Percentiles rank a stretch among this genome's conserved stretches.
phyloP scores from a whole-genome alignment of 2,329 filamentous ascomycete genomes.

The Ustulina deusta region DNA sequence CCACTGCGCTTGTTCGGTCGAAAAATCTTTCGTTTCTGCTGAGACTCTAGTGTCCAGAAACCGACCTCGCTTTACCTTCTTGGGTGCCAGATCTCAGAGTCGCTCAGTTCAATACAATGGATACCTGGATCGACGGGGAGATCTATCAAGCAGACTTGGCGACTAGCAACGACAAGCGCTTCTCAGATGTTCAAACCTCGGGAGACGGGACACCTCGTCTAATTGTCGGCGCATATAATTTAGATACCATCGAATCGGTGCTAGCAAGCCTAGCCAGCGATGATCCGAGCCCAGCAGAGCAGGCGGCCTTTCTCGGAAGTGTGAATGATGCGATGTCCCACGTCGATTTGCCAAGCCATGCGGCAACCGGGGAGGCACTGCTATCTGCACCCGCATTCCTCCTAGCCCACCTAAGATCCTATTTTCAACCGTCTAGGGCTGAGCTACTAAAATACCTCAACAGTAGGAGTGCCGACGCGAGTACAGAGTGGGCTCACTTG shows the following conservation, averaged over 20 bases:
- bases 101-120: constrained; percentile 2
- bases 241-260: background rate
- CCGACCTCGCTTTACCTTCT: background rate
- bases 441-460: background rate
- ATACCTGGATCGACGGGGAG: background rate
- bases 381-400: background rate
- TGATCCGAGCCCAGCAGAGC: background rate
- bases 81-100: background rate
- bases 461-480: too few species aligned
- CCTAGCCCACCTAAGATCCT: constrained; percentile 1
- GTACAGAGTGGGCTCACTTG: too few species aligned
- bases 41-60: background rate
- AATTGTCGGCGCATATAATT: background rate
- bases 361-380: background rate
- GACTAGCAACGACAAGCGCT: background rate
- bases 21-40: background rate
- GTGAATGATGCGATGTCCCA: background rate
- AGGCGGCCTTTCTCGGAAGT: background rate
- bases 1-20: background rate
- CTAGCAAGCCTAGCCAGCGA: background rate
- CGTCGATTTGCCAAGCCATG: background rate
- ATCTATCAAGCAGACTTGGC: background rate
- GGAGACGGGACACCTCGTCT: background rate
- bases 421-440: background rate
- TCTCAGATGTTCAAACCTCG: background rate